phyloP scores from a whole-genome alignment of 208 protist genomes.

The Tritrichomonas foetus region DNA sequence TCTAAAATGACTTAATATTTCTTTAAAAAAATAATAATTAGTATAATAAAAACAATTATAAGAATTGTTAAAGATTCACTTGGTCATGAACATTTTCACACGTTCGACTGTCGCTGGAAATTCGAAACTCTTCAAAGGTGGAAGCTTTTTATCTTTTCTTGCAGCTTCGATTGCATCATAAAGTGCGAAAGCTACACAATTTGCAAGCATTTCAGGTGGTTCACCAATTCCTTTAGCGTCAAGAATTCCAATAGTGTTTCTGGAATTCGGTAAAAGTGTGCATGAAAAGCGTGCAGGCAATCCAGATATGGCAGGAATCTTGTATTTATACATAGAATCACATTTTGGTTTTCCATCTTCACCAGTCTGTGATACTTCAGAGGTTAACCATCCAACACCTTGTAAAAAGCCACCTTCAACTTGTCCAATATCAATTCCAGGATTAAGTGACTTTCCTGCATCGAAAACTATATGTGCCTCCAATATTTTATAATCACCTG shows the following conservation, averaged over 20 bases:
- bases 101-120: too few species aligned
- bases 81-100: too few species aligned
- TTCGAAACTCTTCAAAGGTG: too few species aligned
- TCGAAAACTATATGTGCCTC: conserved; percentile 58
- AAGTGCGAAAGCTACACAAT: conserved; percentile 69
- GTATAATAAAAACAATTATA: too few species aligned
- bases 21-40: too few species aligned
- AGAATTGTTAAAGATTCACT: too few species aligned
- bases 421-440: conserved; percentile 62
- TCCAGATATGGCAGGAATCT: conserved; percentile 66
- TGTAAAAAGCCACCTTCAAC: conserved; percentile 48
- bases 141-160: not conserved
- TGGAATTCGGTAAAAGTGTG: conserved; percentile 41
- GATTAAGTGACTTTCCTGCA: conserved; percentile 57
- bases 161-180: conserved; percentile 61
- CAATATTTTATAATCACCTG: conserved; percentile 52
- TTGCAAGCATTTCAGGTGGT: conserved; percentile 70
- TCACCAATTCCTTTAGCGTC: conserved; percentile 69
- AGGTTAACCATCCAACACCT: conserved; percentile 37
- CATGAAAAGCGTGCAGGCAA: conserved; percentile 58
- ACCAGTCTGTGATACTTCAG: not conserved
- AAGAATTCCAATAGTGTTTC: conserved; percentile 48
- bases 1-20: too few species aligned
- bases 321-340: conserved; percentile 59
- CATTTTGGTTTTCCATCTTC: conserved; percentile 50